Evolutionary conservation across 345 rosid species (phyloP).

Genomic region (Gossypium ekmanianum): DNA sequence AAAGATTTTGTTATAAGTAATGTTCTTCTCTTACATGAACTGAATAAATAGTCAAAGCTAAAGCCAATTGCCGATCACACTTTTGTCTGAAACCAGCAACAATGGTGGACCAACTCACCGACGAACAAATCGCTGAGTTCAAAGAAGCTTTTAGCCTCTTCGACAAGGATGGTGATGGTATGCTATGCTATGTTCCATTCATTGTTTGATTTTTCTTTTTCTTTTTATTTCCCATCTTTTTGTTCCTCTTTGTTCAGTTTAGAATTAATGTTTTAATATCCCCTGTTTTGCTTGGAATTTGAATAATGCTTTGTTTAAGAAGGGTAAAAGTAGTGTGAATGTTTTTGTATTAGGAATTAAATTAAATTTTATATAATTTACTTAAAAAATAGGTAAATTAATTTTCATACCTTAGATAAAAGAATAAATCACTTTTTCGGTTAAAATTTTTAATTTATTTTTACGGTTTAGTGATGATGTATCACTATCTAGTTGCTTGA

Average conservation of each 20-base stretch:
- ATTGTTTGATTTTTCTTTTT: background rate
- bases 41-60: background rate
- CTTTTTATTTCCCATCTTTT: background rate
- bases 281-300: background rate
- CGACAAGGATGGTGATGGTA: conserved; percentile 19
- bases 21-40: background rate
- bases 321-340: no score
- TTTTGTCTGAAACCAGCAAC: background rate
- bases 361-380: fast-evolving
- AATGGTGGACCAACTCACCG: conserved; percentile 16
- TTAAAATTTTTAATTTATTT: no score
- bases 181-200: background rate
- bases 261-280: background rate
- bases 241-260: background rate
- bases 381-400: no score
- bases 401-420: fast-evolving
- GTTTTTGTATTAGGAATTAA: no score
- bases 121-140: conserved; percentile 19
- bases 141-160: conserved; percentile 16
- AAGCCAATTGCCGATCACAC: background rate
- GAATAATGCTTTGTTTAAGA: no score
- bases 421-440: no score
- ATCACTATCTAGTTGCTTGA: no score
- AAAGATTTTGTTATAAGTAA: background rate
- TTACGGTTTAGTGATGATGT: no score